Evolutionary conservation across 805 yeast genomes (phyloP).

Genomic region (Teunomyces panamensis): DNA sequence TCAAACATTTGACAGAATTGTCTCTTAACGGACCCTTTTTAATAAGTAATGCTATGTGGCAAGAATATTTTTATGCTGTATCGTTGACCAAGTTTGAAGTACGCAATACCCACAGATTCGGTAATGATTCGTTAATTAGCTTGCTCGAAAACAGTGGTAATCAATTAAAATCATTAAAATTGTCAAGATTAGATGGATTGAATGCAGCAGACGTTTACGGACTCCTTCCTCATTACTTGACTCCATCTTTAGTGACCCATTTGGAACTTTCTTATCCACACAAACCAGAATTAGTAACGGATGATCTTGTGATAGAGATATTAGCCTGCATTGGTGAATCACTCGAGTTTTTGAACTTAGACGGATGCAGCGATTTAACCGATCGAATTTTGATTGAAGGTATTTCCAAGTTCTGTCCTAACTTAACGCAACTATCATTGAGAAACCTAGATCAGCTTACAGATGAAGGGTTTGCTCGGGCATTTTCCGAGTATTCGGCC

Average conservation of each 20-base stretch:
- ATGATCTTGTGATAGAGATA: slow-evolving; percentile 61
- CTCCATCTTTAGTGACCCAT: slow-evolving; percentile 43
- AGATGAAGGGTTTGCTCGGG: slow-evolving; percentile 57
- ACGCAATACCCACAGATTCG: slow-evolving; percentile 80
- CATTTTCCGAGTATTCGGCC: slow-evolving; percentile 55
- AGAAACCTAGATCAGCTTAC: slow-evolving; percentile 61
- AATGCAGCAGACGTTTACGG: slow-evolving; percentile 55
- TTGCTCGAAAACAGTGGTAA: slow-evolving; percentile 58
- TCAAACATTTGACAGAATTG: slow-evolving; percentile 52
- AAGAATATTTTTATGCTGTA: slow-evolving; percentile 58
- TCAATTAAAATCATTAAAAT: slow-evolving; percentile 51
- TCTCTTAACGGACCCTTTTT: slow-evolving; percentile 89
- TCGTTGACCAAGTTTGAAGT: slow-evolving; percentile 59
- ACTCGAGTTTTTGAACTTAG: slow-evolving; percentile 55
- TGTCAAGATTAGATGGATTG: slow-evolving; percentile 74
- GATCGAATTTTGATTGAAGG: slow-evolving; percentile 62
- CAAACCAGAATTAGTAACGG: slow-evolving; percentile 62
- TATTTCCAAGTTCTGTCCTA: slow-evolving; percentile 53
- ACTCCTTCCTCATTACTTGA: slow-evolving; percentile 60
- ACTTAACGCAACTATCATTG: slow-evolving; percentile 58
- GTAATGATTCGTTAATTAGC: slow-evolving; percentile 59
- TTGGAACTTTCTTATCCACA: slow-evolving; percentile 70
- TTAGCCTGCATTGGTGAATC: slow-evolving; percentile 62
- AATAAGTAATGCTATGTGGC: slow-evolving; percentile 76
- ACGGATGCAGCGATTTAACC: slow-evolving; percentile 72